Base-by-base conservation (phyloP, 768 basidiomycete species). In the Macrolepiota albuminosa region DNA sequence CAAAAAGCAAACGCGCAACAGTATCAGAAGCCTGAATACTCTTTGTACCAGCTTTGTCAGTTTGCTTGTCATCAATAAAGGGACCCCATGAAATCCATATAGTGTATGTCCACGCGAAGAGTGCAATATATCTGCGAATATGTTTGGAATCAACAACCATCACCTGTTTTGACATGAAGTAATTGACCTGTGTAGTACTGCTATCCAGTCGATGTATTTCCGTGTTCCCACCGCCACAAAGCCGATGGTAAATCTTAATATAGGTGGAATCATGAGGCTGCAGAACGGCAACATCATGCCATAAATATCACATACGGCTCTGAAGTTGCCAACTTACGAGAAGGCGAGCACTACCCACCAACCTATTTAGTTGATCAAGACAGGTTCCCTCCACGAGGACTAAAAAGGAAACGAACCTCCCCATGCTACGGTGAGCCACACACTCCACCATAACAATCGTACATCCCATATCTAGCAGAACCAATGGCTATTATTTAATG, bases 371-470 rank as follows among this genome's bases (percentile, higher is more conserved):
- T 57, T 3, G 33, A 59, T 56, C 31, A 60, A 33, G 31, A 34
- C 46, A 37, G 18, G 50, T 40, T 42, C 40, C 36, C 33, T 60
- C 5, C 37, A 55, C 26, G 7, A 53, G 39, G 56, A 54, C 34
- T 2, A 45, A 29, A 45, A 43, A 29, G 6, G 69, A 78, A 49
- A 18, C 54, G n/a, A 65, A 85, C 88, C 89, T 68, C 72, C 83
- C 93, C 93, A 96, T 5, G 83, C 74, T 36, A 95, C 83, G 40
- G 80, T 83, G 31, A 94, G 73, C 91, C 92, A 96, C 58, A 93
- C 85, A 60, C 87, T 89, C 91, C 91, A 94, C 83, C 84, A 91
- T 6, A 89, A 56, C 49, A 89, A 71, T 57, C 75, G 75, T 10
- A 87, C 79, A 36, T 79, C 78, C 83, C 84, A 88, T 13, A 87